Base-by-base conservation (phyloP, 2,329 filamentous ascomycete genomes). In the Cylindrodendrum hubeiense region DNA sequence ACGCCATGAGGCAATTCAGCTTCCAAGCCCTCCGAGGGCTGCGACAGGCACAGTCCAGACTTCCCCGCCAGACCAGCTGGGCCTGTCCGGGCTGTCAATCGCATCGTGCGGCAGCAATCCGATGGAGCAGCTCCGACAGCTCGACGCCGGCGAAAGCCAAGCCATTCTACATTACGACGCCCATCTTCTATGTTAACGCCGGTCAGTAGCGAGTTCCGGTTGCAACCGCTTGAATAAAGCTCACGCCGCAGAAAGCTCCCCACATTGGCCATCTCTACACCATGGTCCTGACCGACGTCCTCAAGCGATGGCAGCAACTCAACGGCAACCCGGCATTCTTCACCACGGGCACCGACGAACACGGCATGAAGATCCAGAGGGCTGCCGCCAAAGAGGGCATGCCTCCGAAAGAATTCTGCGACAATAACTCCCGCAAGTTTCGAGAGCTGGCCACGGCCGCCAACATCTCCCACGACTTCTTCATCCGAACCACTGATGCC, bases 131-230 rank as follows among this genome's bases (percentile, higher is more conserved):
- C 74, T 76, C 76, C 15, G 65, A 71, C 49, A 75, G 69, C 71
- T 73, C 74, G 3, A 59, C 63, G 46, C 22, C 54, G 53, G 44
- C 56, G 37, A 39, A 60, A 24, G 71, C 75, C 66, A 98, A 98
- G 83, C 94, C 95, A 9, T 98, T 91, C 83, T 99, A 98, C 84
- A 86, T 97, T 75, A 98, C 96, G 5, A 97, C 94, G 9, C 96
- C 96, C 3, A 99, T 99, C 63, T 99, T 98, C 84, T 99, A 99
- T 80, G 96, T 99, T 83, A 99, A 99, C 87, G 93, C 95, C 60
- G 90, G 93, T 95, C 83, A 72, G 68, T 62, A n/a, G 46, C 33
- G 10, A 2, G 12, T 3, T 26, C n/a, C 26, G 19, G n/a, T 15
- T 17, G 5, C 19, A 15, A 22, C 28, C 6, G n/a, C 9, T 13